Conservation (phyloP, 805 yeast genomes). For the Nakazawaea molendinolei region DNA sequence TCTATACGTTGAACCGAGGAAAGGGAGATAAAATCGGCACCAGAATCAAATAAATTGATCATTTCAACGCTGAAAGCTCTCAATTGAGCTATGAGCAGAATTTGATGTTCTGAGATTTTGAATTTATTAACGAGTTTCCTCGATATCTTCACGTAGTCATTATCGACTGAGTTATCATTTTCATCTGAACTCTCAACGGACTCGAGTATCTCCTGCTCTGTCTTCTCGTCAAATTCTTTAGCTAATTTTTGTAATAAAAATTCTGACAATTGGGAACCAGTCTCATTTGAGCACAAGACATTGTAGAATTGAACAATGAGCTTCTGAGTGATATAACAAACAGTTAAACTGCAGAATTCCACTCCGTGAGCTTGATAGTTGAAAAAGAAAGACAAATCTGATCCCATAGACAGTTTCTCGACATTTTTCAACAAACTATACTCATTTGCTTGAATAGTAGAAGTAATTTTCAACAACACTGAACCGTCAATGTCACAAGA, state of each 20-base stretch:
- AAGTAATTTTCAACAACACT: conserved; percentile 1
- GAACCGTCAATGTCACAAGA: not conserved
- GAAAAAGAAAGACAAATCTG: not conserved
- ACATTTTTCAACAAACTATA: conserved; percentile 50
- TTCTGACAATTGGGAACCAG: not conserved
- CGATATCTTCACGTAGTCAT: conserved; percentile 2
- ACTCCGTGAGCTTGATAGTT: conserved; percentile 3
- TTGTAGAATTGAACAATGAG: conserved; percentile 1
- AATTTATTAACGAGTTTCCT: conserved; percentile 1
- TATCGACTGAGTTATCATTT: not conserved
- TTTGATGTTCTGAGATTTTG: not conserved
- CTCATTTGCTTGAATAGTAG: conserved; percentile 29
- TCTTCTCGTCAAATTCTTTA: conserved; percentile 1
- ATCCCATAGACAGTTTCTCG: conserved; percentile 13
- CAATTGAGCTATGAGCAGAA: conserved; percentile 8
- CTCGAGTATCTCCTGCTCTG: conserved; percentile 7
- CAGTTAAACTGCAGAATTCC: conserved; percentile 5
- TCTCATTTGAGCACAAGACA: not conserved
- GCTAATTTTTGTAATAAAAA: conserved; percentile 5
- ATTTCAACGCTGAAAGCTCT: conserved; percentile 21
- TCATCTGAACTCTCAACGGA: conserved; percentile 4
- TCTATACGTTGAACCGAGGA: conserved; percentile 41
- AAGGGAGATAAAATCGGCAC: conserved; percentile 48
- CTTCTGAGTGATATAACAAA: conserved; percentile 2
- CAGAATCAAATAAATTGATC: conserved; percentile 44